Evolutionary conservation across 352 stramenopile genomes (phyloP).

Genomic region (Blastocystis sp.): DNA sequence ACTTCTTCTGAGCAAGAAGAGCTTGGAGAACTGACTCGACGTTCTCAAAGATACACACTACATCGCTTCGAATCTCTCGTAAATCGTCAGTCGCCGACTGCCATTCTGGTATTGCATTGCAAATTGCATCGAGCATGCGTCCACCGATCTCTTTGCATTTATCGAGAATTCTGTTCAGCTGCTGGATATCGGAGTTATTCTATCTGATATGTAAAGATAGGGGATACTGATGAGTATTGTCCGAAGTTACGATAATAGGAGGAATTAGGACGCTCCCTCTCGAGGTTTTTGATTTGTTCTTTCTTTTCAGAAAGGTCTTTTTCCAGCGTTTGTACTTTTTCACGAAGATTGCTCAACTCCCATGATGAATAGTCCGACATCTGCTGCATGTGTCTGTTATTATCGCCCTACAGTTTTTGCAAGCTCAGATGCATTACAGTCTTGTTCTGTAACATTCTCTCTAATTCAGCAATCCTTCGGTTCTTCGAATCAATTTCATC

Average conservation of each 20-base stretch:
- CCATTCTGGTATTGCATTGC: neutral
- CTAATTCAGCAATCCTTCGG: neutral
- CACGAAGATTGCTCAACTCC: neutral
- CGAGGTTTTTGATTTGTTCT: neutral
- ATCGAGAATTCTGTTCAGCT: neutral
- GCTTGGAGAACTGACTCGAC: neutral
- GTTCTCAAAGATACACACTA: conserved; percentile 20
- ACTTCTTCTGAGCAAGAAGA: neutral
- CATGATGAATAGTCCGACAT: neutral
- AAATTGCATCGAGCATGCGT: conserved; percentile 20
- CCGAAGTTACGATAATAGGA: neutral
- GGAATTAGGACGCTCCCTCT: neutral
- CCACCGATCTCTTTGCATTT: neutral
- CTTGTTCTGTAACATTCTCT: neutral
- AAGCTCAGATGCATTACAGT: neutral
- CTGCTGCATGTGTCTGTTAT: neutral
- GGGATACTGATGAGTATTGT: neutral
- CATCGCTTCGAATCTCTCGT: neutral
- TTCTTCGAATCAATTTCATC: neutral
- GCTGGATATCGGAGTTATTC: neutral
- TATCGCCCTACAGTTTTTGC: neutral
- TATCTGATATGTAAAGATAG: neutral
- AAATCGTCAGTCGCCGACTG: neutral
- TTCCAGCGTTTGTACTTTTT: neutral
- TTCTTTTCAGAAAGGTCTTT: neutral